Evolutionary conservation across 2,329 filamentous ascomycete genomes (phyloP), one percentile per base, ranked within the genome.

Genomic region (Lachnellula cervina): DNA sequence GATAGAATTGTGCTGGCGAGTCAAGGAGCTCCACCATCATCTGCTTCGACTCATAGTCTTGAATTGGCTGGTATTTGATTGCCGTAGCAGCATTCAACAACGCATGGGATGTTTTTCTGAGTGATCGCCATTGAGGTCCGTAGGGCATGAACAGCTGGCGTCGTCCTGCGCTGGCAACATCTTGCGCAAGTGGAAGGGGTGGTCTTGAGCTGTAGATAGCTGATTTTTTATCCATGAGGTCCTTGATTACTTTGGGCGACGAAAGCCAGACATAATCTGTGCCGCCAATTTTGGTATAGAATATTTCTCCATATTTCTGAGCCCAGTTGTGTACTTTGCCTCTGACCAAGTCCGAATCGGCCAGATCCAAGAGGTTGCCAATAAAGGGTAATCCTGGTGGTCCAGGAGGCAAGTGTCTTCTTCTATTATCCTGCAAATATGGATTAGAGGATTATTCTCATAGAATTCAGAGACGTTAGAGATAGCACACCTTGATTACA

Each of bases 181-280:
- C 71, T 42, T 70, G 67, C 2, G 71, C 71, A 1, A 74, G 57
- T 0, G 72, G 72, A 2, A 63, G 51, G 13, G 57, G 62, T 6
- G 77, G 76, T 5, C 77, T 66, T 35, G 73, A 67, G 52, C 71
- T 76, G 61, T 64, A 64, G 16, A 64, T 65, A 17, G 58, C 56
- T 14, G 59, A 62, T 52, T 54, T 61, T 47, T 64, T 65, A 44
- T 65, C 63, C 57, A 65, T 59, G 4, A 65, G 35, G n/a, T 63
- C 61, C 52, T 59, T 62, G 4, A 65, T 60, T 25, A 54, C 57
- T 44, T 61, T 61, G 32, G 66, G 55, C 46, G 64, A 59, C 42
- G 68, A 71, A 7, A 75, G 65, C 70, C 70, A 74, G 42, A 74
- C 66, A 53, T 69, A 74, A 58, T 74, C 71, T 34, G 70, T 66